phyloP scores from a whole-genome alignment of 2,329 filamentous ascomycete genomes.

The Mollisiaceae sp. region DNA sequence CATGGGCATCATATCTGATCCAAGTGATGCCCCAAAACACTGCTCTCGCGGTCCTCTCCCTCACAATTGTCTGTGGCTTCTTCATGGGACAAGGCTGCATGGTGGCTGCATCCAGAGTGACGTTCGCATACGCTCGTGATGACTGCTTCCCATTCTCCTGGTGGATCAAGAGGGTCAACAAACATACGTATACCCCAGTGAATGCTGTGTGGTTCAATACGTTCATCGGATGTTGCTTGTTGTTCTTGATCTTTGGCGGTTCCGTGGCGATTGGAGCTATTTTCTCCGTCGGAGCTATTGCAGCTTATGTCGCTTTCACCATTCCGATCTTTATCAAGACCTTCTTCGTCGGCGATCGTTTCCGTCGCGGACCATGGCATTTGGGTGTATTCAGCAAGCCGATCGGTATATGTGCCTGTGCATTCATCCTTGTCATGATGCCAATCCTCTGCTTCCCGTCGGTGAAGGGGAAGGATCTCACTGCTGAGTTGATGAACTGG shows the following conservation, averaged over 20 bases:
- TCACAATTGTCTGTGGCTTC: conserved; percentile 70
- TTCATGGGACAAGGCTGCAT: conserved; percentile 75
- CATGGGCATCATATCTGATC: conserved; percentile 70
- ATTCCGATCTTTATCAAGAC: conserved; percentile 60
- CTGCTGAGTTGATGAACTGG: conserved; percentile 64
- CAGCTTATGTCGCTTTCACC: conserved; percentile 64
- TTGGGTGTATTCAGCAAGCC: conserved; percentile 62
- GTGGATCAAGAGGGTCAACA: conserved; percentile 64
- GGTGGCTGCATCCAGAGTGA: conserved; percentile 66
- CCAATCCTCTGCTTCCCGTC: conserved; percentile 68
- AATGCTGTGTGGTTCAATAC: conserved; percentile 72
- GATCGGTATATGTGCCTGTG: conserved; percentile 58
- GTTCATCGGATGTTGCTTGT: conserved; percentile 58
- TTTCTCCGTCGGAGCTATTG: conserved; percentile 71
- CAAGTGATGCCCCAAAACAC: conserved; percentile 65
- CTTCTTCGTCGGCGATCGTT: conserved; percentile 65
- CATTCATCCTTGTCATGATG: conserved; percentile 68
- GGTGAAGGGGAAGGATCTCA: conserved; percentile 57
- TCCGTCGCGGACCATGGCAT: conserved; percentile 69
- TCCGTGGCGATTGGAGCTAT: conserved; percentile 64
- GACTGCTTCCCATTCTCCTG: conserved; percentile 66
- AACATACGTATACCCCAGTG: conserved; percentile 63
- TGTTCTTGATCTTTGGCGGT: conserved; percentile 69
- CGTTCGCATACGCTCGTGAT: conserved; percentile 72
- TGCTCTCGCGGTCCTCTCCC: conserved; percentile 60